These are phyloP conservation scores for Lepiota subincarnata DNA, from an alignment of 768 basidiomycete genomes.

Conservation along the genomic window DNA sequence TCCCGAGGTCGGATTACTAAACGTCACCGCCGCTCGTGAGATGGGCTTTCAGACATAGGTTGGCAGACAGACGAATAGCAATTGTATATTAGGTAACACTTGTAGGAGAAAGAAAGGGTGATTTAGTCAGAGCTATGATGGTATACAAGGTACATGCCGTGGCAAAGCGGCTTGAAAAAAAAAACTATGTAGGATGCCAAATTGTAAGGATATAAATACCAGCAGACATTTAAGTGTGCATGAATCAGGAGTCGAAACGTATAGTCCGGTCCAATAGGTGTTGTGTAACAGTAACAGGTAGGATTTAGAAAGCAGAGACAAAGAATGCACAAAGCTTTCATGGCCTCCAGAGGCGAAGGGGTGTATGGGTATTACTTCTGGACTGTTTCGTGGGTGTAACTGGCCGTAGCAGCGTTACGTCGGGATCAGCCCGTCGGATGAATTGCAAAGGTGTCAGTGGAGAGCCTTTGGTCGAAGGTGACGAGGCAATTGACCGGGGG, in stretches of 20 bases:
- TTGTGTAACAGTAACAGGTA: too few species aligned
- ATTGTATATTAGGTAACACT: constrained; percentile 5
- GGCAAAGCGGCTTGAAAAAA: too few species aligned
- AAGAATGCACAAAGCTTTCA: constrained; percentile 23
- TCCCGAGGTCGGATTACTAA: constrained; percentile 28
- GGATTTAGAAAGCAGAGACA: too few species aligned
- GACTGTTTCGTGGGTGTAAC: constrained; percentile 61
- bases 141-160: constrained; percentile 3
- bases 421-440: constrained; percentile 71
- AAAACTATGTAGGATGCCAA: too few species aligned
- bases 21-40: constrained; percentile 7
- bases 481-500: constrained; percentile 46
- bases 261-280: too few species aligned
- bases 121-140: constrained; percentile 4
- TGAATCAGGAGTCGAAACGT: neutral
- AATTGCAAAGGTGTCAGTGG: constrained; percentile 82
- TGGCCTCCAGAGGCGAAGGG: constrained; percentile 64
- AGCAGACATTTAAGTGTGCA: too few species aligned
- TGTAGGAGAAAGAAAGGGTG: neutral
- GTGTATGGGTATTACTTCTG: constrained; percentile 34
- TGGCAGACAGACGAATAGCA: neutral
- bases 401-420: constrained; percentile 47
- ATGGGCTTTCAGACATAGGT: neutral
- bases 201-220: too few species aligned
- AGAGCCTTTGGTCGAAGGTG: constrained; percentile 54